phyloP scores from a whole-genome alignment of 768 basidiomycete genomes.

The Tylopilus intermedius region DNA sequence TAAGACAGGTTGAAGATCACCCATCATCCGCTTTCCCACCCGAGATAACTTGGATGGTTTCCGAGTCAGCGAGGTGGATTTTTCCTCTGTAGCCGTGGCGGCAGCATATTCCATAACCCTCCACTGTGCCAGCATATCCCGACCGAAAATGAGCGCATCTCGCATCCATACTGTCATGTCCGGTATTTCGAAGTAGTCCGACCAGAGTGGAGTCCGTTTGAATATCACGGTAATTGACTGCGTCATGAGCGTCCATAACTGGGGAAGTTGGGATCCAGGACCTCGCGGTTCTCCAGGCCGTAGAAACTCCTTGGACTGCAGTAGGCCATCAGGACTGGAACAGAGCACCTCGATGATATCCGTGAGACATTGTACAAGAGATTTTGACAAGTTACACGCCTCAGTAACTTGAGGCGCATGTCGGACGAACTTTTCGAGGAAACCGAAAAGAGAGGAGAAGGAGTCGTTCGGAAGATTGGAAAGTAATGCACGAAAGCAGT shows the following conservation, averaged over 20 bases:
- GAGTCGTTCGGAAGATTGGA: constrained; percentile 59
- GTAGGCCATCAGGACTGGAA: constrained; percentile 61
- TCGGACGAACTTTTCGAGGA: constrained; percentile 59
- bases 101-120: constrained; percentile 68
- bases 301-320: constrained; percentile 54
- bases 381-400: constrained; percentile 83
- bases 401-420: constrained; percentile 68
- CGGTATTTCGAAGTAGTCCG: constrained; percentile 68
- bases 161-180: constrained; percentile 98
- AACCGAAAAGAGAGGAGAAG: constrained; percentile 66
- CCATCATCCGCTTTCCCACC: constrained; percentile 70
- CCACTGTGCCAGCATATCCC: constrained; percentile 80
- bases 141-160: constrained; percentile 90
- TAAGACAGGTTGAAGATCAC: constrained; percentile 71
- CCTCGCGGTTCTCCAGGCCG: constrained; percentile 39
- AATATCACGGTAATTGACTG: constrained; percentile 79
- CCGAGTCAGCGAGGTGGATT: constrained; percentile 16
- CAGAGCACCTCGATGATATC: constrained; percentile 91
- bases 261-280: constrained; percentile 51
- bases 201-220: constrained; percentile 78
- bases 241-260: constrained; percentile 82
- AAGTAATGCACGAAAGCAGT: constrained; percentile 80
- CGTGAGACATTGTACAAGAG: constrained; percentile 86
- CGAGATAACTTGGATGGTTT: constrained; percentile 48
- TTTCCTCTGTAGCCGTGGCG: constrained; percentile 20